Base-by-base conservation (phyloP, 139 green algal species). In the Tetratostichococcus sp. region DNA sequence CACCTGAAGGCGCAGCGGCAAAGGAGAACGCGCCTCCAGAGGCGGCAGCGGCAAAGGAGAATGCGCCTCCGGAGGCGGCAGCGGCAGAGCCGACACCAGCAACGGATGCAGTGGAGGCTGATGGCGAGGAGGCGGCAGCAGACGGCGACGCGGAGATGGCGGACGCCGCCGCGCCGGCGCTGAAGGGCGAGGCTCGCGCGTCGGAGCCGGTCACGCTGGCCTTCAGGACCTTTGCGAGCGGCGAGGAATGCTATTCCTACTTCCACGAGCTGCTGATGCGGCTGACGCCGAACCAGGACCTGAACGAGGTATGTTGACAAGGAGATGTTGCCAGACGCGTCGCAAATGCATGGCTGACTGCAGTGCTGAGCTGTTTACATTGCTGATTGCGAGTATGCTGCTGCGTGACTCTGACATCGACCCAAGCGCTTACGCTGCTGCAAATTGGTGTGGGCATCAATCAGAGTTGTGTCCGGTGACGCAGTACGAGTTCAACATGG, bases 401-500 rank as follows among this genome's bases (percentile, higher is more conserved):
- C n/a, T n/a, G n/a, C n/a, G n/a, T n/a, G n/a, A n/a, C n/a, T n/a
- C n/a, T n/a, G n/a, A n/a, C n/a, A n/a, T n/a, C n/a, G n/a, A n/a
- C n/a, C n/a, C n/a, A n/a, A n/a, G n/a, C n/a, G n/a, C n/a, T n/a
- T n/a, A n/a, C n/a, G n/a, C n/a, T n/a, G n/a, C n/a, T n/a, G n/a
- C n/a, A n/a, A n/a, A n/a, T n/a, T n/a, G n/a, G n/a, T 50, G 39
- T 50, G 8, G 11, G 6, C 8, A 50, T 21, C 39, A 50, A 50
- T 50, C 39, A 50, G 39, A n/a, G n/a, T n/a, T n/a, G n/a, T 50
- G 6, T 6, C 39, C 11, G 39, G 6, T 11, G 39, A 6, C 30
- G 72, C 82, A 93, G 85, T 95, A 95, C 43, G 90, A 95, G 84
- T 77, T 84, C 57, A 72, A 85, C 76, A 75, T 85, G 59, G 80